Evolutionary conservation across 768 basidiomycete species (phyloP), one percentile per base, ranked within the genome.

Genomic region (Plicaturopsis crispa): DNA sequence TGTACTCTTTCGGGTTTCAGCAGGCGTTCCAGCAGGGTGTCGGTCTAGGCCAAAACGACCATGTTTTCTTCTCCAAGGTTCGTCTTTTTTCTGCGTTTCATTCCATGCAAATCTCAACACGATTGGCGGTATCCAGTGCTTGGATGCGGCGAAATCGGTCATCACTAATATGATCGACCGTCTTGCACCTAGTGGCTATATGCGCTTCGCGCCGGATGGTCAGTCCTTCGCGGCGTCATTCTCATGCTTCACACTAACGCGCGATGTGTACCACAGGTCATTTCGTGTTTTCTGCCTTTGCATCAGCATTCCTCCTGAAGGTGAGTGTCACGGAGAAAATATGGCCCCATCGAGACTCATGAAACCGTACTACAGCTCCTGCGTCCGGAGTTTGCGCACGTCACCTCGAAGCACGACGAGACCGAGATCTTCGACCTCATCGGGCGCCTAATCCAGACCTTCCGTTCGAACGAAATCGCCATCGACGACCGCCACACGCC

Each of bases 1-100:
- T 88, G 83, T 86, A 75, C 51, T 88, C 86, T 0, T 88, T 89
- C 48, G 85, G 83, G 4, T 88, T 88, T 61, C 85, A 89, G 46
- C 80, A 87, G 48, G 84, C 84, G 2, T 86, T 75, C 56, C 73
- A 80, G 46, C 73, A 80, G 6, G 26, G 26, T 8, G 8, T 28
- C 14, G 82, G 84, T 1, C 70, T 84, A 20, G 67, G 76, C 44
- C 57, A 66, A 1, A 70, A 69, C 2, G 83, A 86, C 53, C 57
- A 75, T 13, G 51, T 85, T 16, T 82, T 83, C 55, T 78, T 87
- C 44, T 72, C 65, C 39, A 81, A 78, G 68, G 85, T 80, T 20
- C 12, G 64, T 43, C 31, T 36, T 24, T 14, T 39, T 37, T 1
- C 12, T 33, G 39, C 5, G 10, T 28, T 39, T 32, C 7, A 10